Evolutionary conservation across 139 green algal genomes (phyloP), one percentile per base, ranked within the genome.

Genomic region (Chlamydomonas sphaeroides): DNA sequence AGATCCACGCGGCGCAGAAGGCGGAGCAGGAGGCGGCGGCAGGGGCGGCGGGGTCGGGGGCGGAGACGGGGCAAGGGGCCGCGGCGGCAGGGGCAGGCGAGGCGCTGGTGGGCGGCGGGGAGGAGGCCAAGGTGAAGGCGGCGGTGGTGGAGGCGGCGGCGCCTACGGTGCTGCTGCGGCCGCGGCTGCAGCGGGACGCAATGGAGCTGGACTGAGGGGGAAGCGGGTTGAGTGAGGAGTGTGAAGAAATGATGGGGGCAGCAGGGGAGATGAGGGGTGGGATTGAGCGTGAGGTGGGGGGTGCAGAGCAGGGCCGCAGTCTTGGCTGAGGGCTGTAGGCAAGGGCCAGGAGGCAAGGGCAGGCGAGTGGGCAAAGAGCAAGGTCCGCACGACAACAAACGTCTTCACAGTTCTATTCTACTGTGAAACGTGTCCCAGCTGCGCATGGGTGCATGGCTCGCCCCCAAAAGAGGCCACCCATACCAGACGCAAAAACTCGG

Each of bases 121-220:
- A 62, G 53, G 53, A 26, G 20, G 53, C 23, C 21, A 30, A 62
- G 53, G 53, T 5, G 21, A 59, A 26, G 30, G 39, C 38, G 45
- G 17, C 18, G 14, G 18, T 25, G 23, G 18, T 21, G n/a, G 69
- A 23, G 32, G 48, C 18, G 32, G 32, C 39, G 21, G 41, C 65
- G 42, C 61, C 75, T 32, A 65, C 75, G 32, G 75, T 72, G 61
- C 5, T 82, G 61, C 41, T 82, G 41, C 18, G 39, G 62, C 75
- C 75, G 23, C 41, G 75, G n/a, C 32, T 82, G 75, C 20, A 26
- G 11, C n/a, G 62, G 5, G 62, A 72, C 14, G 75, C 75, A 5
- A 82, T 82, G 75, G 75, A 82, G 62, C 75, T 82, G 30, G 75
- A 82, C 45, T 82, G 74, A 80, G n/a, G 21, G 33, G 39, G 1